Conservation (phyloP, 345 rosid species). For the Rubroshorea leprosula region DNA sequence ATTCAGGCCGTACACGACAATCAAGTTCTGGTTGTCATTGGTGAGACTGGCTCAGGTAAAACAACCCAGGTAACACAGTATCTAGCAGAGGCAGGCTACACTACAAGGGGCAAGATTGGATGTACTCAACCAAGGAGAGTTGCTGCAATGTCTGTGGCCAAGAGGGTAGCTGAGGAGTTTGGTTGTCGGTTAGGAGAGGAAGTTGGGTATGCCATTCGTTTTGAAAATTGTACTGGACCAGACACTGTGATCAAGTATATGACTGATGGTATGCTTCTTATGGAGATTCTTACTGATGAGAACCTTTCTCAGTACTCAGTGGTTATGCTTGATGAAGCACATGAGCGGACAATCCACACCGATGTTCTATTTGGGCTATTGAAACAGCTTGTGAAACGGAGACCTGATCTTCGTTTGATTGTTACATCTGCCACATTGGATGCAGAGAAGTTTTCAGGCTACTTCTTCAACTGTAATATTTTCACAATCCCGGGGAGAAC, state of each 20-base stretch:
- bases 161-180: slow-evolving; percentile 76
- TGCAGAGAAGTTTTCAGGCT: slow-evolving; percentile 65
- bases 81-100: slow-evolving; percentile 74
- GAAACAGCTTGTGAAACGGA: slow-evolving; percentile 46
- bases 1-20: slow-evolving; percentile 84
- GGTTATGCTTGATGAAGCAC: slow-evolving; percentile 78
- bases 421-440: slow-evolving; percentile 70
- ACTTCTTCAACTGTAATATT: slow-evolving; percentile 64
- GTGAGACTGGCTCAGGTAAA: slow-evolving; percentile 80
- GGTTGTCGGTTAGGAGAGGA: slow-evolving; percentile 71
- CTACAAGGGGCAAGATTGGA: slow-evolving; percentile 62
- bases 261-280: slow-evolving; percentile 80
- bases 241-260: slow-evolving; percentile 73
- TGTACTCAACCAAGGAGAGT: slow-evolving; percentile 79
- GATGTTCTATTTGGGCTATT: slow-evolving; percentile 73
- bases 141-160: slow-evolving; percentile 77
- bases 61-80: slow-evolving; percentile 76
- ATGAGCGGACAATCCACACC: slow-evolving; percentile 67
- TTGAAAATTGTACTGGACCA: slow-evolving; percentile 69
- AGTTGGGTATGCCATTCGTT: slow-evolving; percentile 70
- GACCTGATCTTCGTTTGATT: slow-evolving; percentile 59
- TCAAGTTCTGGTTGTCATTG: slow-evolving; percentile 65
- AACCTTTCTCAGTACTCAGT: slow-evolving; percentile 55
- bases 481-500: slow-evolving; percentile 71
- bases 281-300: slow-evolving; percentile 57